These are phyloP conservation scores for Podospora pseudoanserina DNA, from an alignment of 495 filamentous ascomycete genomes.

Conservation along the genomic window DNA sequence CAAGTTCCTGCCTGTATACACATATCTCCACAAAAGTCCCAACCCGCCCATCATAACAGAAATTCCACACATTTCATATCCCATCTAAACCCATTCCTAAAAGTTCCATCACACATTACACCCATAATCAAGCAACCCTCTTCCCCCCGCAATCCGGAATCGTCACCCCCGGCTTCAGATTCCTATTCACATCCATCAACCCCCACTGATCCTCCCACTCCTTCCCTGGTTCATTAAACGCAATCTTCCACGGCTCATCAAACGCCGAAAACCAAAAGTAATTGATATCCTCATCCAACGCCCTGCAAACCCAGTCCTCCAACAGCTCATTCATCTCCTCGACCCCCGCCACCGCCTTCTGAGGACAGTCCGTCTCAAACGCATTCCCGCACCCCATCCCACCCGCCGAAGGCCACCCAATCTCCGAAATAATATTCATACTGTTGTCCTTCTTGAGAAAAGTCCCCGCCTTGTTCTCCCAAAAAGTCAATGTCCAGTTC, in stretches of 20 bases:
- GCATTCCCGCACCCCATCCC: constrained; percentile 71
- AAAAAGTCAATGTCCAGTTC: constrained; percentile 82
- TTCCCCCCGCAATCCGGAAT: constrained; percentile 87
- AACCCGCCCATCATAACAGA: neutral
- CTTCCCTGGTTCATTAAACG: constrained; percentile 62
- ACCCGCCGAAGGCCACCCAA: constrained; percentile 86
- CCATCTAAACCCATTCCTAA: neutral
- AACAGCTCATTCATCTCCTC: constrained; percentile 83
- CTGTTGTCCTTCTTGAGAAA: constrained; percentile 56
- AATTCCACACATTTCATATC: constrained; percentile 1
- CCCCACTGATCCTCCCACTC: constrained; percentile 98
- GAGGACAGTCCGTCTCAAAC: constrained; percentile 47
- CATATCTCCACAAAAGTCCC: neutral
- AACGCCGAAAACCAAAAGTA: constrained; percentile 98
- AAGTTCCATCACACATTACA: neutral
- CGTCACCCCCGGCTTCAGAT: constrained; percentile 77
- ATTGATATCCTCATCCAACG: constrained; percentile 72
- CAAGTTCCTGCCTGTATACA: neutral
- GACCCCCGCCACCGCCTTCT: constrained; percentile 73
- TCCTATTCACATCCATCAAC: constrained; percentile 79
- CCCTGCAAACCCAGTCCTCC: constrained; percentile 78
- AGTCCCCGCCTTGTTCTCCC: constrained; percentile 61
- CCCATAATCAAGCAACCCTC: constrained; percentile 42
- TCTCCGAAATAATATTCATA: constrained; percentile 75
- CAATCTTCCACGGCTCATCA: constrained; percentile 90